Percentiles rank a stretch among this genome's conserved stretches.
Conservation (phyloP, 768 basidiomycete genomes). For the Suillus sp. region DNA sequence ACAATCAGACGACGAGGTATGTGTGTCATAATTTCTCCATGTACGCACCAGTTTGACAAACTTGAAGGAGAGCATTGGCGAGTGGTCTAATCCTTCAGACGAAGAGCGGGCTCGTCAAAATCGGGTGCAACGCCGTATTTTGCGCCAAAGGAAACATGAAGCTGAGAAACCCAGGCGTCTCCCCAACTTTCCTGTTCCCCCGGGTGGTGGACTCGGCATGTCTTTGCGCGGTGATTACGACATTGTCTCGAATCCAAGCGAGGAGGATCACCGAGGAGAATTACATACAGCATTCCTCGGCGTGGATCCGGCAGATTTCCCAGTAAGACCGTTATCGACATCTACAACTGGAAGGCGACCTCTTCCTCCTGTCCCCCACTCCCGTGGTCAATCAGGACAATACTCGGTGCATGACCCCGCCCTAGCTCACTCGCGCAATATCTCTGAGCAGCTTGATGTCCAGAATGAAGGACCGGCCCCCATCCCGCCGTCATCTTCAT, state of each 20-base stretch:
- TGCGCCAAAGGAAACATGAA: constrained; percentile 47
- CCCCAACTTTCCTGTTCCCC: constrained; percentile 81
- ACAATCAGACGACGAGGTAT: constrained; percentile 73
- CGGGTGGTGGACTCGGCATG: constrained; percentile 50
- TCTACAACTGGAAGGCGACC: constrained; percentile 48
- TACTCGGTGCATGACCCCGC: constrained; percentile 64
- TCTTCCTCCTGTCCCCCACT: constrained; percentile 64
- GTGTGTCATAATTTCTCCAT: constrained; percentile 21
- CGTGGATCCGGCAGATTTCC: constrained; percentile 45
- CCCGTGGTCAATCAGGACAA: constrained; percentile 62
- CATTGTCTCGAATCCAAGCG: constrained; percentile 84
- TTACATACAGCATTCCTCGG: constrained; percentile 47
- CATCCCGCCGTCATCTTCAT: constrained; percentile 21
- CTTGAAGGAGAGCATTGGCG: constrained; percentile 70
- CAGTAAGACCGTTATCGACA: constrained; percentile 47
- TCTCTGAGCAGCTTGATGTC: constrained; percentile 44
- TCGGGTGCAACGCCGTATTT: constrained; percentile 63
- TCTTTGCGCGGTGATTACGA: constrained; percentile 56
- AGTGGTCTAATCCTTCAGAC: constrained; percentile 91
- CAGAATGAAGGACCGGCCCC: constrained; percentile 21
- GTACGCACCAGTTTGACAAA: constrained; percentile 15
- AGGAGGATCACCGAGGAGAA: constrained; percentile 53
- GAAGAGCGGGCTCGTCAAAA: constrained; percentile 79
- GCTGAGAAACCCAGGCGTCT: constrained; percentile 68
- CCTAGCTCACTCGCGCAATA: constrained; percentile 60